Evolutionary conservation across 73 alveolate species (phyloP), one percentile per base, ranked within the genome.

Genomic region (Blepharisma japonicum): DNA sequence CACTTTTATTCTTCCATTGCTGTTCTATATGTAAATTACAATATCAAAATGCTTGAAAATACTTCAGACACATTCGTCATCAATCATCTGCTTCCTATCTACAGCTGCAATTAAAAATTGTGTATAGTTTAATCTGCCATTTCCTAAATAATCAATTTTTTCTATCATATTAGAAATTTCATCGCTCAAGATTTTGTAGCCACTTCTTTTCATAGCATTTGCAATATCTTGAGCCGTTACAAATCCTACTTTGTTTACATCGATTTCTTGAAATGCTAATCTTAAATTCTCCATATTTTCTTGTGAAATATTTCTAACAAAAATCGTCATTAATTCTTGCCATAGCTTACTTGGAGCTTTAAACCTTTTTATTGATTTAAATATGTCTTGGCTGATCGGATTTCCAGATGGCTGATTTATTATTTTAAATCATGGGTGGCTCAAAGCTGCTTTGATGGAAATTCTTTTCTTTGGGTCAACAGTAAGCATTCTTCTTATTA

Each of bases 61-160:
- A 6, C 45, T 42, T 9, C 49, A 56, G 0, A 83, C 47, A 14
- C 56, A 56, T n/a, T 82, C 71, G 7, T 83, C 86, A 14, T 77
- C 78, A 2, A 83, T 11, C 6, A 46, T 0, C 27, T 39, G 45
- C 55, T 67, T 78, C 6, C 55, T 68, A 14, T 80, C 48, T 0
- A 83, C 9, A 56, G 90, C 61, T 6, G 86, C 90, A 39, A 83
- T 81, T 7, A 83, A 7, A 68, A 83, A 83, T 48, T 83, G 86
- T 9, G 83, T 32, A 55, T 83, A 83, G 54, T 83, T 83, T 5
- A 83, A 46, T 78, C 56, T 83, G 20, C 79, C 85, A 71, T 83
- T 83, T 9, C 82, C 82, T 9, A 38, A 46, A 20, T 78, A 55
- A 45, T 84, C 82, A 14, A 74, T 45, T 8, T 74, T 25, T 18